Evolutionary conservation across 768 basidiomycete species (phyloP).

Genomic region (Leccinellum luteum): DNA sequence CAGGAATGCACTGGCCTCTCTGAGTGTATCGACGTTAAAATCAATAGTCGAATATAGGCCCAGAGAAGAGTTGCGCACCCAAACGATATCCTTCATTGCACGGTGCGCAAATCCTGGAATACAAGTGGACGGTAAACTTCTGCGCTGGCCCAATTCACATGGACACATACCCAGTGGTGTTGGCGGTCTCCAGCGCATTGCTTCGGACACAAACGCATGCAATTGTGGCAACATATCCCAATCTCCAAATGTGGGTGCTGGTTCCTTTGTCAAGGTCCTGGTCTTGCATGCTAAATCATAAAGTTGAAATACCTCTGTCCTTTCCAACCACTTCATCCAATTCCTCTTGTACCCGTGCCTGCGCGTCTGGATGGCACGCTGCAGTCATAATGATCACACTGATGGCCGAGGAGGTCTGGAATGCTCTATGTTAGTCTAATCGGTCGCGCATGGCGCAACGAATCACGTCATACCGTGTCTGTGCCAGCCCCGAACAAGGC

Average conservation of each 20-base stretch:
- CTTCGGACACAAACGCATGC: slow-evolving; percentile 34
- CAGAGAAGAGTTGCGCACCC: slow-evolving; percentile 35
- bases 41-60: neutral
- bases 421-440: neutral
- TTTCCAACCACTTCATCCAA: slow-evolving; percentile 48
- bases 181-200: slow-evolving; percentile 35
- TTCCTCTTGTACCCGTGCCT: slow-evolving; percentile 47
- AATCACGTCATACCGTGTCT: slow-evolving; percentile 40
- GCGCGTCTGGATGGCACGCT: slow-evolving; percentile 47
- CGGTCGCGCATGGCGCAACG: too few species aligned
- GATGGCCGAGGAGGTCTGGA: slow-evolving; percentile 48
- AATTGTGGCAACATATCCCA: slow-evolving; percentile 31
- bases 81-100: slow-evolving; percentile 59
- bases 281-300: neutral
- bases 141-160: neutral
- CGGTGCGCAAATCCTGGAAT: slow-evolving; percentile 52
- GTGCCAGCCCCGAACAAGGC: slow-evolving; percentile 59
- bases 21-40: neutral
- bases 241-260: slow-evolving; percentile 38
- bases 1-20: neutral
- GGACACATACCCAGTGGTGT: slow-evolving; percentile 26
- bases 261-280: neutral
- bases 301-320: slow-evolving; percentile 17
- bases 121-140: neutral
- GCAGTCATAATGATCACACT: slow-evolving; percentile 47